Evolutionary conservation across 306 rosid genomes (phyloP), one percentile per base, ranked within the genome.

Genomic region (Acacia crassicarpa): DNA sequence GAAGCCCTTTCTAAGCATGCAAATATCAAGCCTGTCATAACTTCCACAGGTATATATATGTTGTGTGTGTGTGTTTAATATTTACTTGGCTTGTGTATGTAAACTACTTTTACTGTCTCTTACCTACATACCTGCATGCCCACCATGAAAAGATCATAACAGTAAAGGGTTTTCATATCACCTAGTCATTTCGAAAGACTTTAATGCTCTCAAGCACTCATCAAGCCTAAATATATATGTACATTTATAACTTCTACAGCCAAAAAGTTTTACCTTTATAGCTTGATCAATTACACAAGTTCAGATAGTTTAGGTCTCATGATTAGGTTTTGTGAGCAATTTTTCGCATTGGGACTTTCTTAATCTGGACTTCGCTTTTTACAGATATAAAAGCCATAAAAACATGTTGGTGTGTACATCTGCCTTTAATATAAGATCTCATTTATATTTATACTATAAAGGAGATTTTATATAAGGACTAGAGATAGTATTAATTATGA

Each of bases 1-100:
- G 99, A 93, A 81, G 97, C 97, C 72, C 98, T 95, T 40, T 88
- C 93, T 33, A 95, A 92, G 81, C 94, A 95, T 78, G 99, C 98
- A 82, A 84, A 92, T 56, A 92, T 95, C 80, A 84, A 75, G 22
- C 96, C 97, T 5, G 90, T 95, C 82, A 91, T 95, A 89, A 95
- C 99, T 38, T 90, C 98, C 61, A 95, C 99, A 0, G 97, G 99
- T 95, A 75, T 69, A 9, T 20, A 1, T 69, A 9, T 11, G 8
- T 27, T 56, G 62, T 54, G 23, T 2, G 25, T 6, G 22, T 27
- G 32, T 30, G 16, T 30, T 63, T 13, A 19, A 2, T n/a, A 56
- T 58, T 30, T 58, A 58, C 70, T 65, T 16, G 4, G 17, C 40
- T 27, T 58, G 5, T 58, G 14, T 27, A 63, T 6, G 6, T 63